Base-by-base conservation (phyloP, 768 basidiomycete species). In the Russula dissimulans region DNA sequence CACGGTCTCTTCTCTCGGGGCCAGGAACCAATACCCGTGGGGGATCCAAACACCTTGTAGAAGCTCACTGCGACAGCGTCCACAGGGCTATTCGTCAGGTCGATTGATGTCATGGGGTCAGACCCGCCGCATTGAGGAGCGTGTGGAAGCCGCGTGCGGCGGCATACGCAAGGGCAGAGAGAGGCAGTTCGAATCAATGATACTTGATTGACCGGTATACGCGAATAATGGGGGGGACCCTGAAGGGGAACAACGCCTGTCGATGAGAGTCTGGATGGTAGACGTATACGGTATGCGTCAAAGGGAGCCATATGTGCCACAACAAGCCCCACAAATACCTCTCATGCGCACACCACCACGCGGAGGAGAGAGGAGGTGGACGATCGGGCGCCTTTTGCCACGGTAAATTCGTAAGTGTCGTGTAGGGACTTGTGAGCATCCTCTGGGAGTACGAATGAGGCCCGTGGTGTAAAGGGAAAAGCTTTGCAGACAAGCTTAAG, bases 21-120 rank as follows among this genome's bases (percentile, higher is more conserved):
- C n/a, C n/a, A n/a, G n/a, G n/a, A n/a, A n/a, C n/a, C n/a, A 45
- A 91, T 81, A 8, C 90, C 90, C 0, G 89, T 91, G 12, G 90
- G 90, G 66, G 84, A 92, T 38, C 90, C 90, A 64, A 91, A 89
- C 86, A 92, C 90, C 66, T 93, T 92, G 74, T 93, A 93, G 67
- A 92, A 91, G 45, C 86, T 89, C 55, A 93, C 68, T 0, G 84
- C 89, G 79, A 91, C 83, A 1, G 89, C 90, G 70, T 93, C 91
- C 11, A 90, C 85, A 4, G 84, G 81, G 34, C 77, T 78, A 54
- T 85, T 80, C 1, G 79, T 71, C 14, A 93, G 75, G 14, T 86
- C 86, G 55, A 92, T 79, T 17, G 75, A 67, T 8, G 88, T 82
- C 1, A 87, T 85, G 90, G 83, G 2, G 84, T 89, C 43, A 92